phyloP scores from a whole-genome alignment of 495 filamentous ascomycete genomes.

The Daldinia concentrica region DNA sequence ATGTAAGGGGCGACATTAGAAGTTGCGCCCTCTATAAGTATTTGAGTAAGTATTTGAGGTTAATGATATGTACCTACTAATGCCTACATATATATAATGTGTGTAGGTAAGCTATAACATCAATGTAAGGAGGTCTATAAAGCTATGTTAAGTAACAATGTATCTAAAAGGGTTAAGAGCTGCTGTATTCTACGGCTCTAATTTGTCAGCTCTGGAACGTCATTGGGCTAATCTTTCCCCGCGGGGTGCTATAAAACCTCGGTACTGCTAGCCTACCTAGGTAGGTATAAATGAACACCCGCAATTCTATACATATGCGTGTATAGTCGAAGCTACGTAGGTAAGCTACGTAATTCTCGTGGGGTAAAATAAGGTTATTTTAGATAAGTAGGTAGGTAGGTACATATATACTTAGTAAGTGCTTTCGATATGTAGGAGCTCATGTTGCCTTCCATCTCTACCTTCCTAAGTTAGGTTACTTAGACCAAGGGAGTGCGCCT shows the following conservation, averaged over 20 bases:
- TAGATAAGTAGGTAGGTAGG: neutral
- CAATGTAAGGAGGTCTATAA: neutral
- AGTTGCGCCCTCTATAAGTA: neutral
- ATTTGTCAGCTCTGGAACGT: slow-evolving; percentile 32
- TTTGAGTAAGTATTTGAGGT: neutral
- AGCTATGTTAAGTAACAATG: neutral
- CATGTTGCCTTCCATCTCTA: neutral
- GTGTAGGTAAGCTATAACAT: neutral
- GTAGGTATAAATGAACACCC: neutral
- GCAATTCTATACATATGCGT: neutral
- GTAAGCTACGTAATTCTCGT: neutral
- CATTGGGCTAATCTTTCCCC: slow-evolving; percentile 34
- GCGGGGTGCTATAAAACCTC: slow-evolving; percentile 24
- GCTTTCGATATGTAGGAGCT: neutral
- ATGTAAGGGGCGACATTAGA: neutral
- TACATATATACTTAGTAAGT: neutral
- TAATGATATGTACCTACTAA: no score
- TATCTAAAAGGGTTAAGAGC: neutral
- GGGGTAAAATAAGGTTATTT: neutral
- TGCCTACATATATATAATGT: neutral
- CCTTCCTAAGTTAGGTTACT: neutral
- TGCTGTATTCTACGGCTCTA: neutral
- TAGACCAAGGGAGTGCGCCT: neutral
- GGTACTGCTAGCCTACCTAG: slow-evolving; percentile 4
- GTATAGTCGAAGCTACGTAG: neutral